Base-by-base conservation (phyloP, 768 basidiomycete species). In the Suillus bovinus region DNA sequence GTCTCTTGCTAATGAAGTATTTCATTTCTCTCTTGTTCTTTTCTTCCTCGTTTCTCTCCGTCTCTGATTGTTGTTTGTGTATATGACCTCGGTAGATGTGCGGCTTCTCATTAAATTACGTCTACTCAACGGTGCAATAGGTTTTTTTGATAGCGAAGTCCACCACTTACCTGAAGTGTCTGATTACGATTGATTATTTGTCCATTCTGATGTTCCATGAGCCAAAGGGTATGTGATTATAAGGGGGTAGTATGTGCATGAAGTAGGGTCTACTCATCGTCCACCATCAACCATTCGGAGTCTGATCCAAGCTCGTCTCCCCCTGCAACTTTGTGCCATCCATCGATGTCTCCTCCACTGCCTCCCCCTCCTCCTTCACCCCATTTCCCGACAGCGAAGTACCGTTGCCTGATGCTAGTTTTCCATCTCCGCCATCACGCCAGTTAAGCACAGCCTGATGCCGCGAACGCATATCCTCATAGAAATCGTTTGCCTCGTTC, bases 401-500 rank as follows among this genome's bases (percentile, higher is more conserved):
- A 31, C 64, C 77, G 11, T 68, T 80, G 11, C 73, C 76, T 13
- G 81, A 76, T 64, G 78, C 76, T 61, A 72, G 67, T 9, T 54
- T 29, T 6, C 64, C 72, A 22, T 73, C 74, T 10, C 63, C 59
- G 17, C 61, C 77, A 41, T 84, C 84, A 58, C 84, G 79, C 84
- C 84, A 87, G 66, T 79, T 85, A 31, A 84, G 68, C 1, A 85
- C 84, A 7, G 85, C 81, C 66, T 89, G 83, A 68, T 88, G 87
- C 64, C 83, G 84, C 38, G 89, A 87, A 61, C 88, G 88, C 87
- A 94, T 88, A 67, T 89, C 87, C 73, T 94, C 92, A 69, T 94
- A 94, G 73, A 93, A 92, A 61, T 90, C 82, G 72, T 94, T 93
- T 16, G 90, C 93, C 69, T 92, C 91, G 76, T 99, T 98, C 91